phyloP scores from a whole-genome alignment of 2,329 filamentous ascomycete genomes.

The Colletotrichum paranaense region DNA sequence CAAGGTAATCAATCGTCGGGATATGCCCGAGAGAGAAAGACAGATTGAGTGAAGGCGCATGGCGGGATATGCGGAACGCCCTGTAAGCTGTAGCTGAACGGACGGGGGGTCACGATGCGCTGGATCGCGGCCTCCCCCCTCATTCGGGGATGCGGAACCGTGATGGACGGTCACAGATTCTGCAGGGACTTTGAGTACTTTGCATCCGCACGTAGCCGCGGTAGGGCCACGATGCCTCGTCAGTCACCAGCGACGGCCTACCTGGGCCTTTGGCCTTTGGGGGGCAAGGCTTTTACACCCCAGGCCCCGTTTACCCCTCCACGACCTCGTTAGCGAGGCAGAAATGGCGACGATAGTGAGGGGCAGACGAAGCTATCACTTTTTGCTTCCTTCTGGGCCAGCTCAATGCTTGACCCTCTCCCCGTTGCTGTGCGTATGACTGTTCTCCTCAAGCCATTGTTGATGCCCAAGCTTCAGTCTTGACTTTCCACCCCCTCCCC shows the following conservation, averaged over 20 bases:
- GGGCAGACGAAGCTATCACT: background rate
- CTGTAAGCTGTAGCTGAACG: background rate
- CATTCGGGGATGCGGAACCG: background rate
- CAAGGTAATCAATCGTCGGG: background rate
- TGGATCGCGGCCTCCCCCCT: background rate
- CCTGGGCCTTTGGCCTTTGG: background rate
- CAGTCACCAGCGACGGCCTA: background rate
- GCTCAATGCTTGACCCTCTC: background rate
- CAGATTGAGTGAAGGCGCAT: background rate
- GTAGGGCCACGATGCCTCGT: background rate
- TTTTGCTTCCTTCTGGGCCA: background rate
- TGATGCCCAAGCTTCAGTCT: conserved; percentile 22
- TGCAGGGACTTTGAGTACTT: background rate
- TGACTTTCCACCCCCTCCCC: background rate
- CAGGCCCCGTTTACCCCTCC: conserved; percentile 8
- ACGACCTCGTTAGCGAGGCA: background rate
- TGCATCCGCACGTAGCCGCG: background rate
- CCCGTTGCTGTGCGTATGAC: background rate
- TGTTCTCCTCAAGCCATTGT: background rate
- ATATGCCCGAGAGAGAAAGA: background rate
- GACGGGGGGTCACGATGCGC: background rate
- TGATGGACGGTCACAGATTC: background rate
- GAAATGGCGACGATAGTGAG: background rate
- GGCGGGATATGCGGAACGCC: background rate
- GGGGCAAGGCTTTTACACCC: background rate